A percentile compares a stretch with the other conserved stretches of the same genome.
phyloP scores from a whole-genome alignment of 345 rosid genomes.

The Hibiscus trionum region DNA sequence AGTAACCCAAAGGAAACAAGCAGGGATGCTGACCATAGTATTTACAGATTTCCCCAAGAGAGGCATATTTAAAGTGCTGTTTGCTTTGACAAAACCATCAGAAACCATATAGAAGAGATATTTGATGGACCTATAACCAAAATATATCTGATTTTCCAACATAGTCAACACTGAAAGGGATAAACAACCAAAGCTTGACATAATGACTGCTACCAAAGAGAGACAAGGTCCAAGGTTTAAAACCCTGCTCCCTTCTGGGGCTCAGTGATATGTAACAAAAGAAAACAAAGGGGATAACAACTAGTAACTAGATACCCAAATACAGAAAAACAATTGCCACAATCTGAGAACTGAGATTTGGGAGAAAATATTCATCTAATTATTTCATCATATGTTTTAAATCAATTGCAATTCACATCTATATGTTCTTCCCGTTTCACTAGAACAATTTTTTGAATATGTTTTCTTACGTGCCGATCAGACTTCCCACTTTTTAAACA shows the following conservation, averaged over 20 bases:
- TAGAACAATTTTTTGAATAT: neutral
- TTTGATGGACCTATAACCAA: too few species aligned
- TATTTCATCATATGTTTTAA: neutral
- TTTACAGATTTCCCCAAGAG: neutral
- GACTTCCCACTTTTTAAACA: neutral
- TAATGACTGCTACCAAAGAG: neutral
- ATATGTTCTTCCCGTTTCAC: neutral
- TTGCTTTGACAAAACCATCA: neutral
- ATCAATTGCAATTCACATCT: neutral
- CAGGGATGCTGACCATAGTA: neutral
- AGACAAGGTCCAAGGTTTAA: neutral
- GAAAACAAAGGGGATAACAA: neutral
- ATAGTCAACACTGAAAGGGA: neutral
- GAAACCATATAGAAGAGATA: neutral
- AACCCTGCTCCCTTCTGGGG: neutral
- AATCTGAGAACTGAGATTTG: neutral
- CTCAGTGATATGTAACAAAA: neutral
- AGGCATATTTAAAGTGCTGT: neutral
- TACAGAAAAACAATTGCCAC: neutral
- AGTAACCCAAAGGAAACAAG: conserved; percentile 2
- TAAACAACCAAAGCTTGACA: neutral
- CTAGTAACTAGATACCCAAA: neutral
- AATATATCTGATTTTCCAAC: neutral
- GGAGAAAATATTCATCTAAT: neutral
- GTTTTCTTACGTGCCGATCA: neutral